Evolutionary conservation across 177 flowering plant genomes (phyloP).

Genomic region (Vitis hybrid): DNA sequence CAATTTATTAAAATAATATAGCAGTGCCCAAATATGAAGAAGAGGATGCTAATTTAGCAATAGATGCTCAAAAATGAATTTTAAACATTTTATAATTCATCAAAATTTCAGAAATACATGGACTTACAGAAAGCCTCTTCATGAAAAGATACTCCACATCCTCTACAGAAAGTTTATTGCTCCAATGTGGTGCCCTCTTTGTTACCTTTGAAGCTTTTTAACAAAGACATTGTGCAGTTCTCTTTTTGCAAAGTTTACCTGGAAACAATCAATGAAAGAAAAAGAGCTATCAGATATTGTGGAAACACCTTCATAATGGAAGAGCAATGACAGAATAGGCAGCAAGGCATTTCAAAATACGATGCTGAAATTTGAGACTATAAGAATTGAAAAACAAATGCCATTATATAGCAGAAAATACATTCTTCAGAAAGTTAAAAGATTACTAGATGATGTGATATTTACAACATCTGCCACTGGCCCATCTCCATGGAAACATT

Average conservation of each 20-base stretch:
- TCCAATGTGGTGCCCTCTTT: neutral
- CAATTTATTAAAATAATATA: too few relatives aligned
- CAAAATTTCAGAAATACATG: too few relatives aligned
- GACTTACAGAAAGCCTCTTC: constrained; percentile 95
- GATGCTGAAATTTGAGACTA: constrained; percentile 22
- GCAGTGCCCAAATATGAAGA: too few relatives aligned
- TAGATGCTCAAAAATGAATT: too few relatives aligned
- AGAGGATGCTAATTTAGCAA: too few relatives aligned
- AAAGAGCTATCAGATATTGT: too few relatives aligned
- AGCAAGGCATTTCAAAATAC: neutral
- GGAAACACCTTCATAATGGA: too few relatives aligned
- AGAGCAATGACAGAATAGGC: neutral
- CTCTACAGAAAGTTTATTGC: constrained; percentile 69
- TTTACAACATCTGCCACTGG: too few relatives aligned
- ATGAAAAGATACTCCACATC: constrained; percentile 93
- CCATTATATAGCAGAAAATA: neutral
- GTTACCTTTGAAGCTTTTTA: constrained; percentile 81
- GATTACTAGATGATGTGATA: too few relatives aligned
- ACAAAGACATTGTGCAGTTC: constrained; percentile 19
- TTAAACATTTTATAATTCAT: too few relatives aligned
- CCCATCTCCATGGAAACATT: too few relatives aligned
- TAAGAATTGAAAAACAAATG: neutral
- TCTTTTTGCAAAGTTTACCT: constrained; percentile 92
- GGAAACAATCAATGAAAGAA: constrained; percentile 4
- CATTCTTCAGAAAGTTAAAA: neutral